These are phyloP conservation scores for Penicillium corylophilum DNA, from an alignment of 2,329 filamentous ascomycete species.

Conservation along the genomic window DNA sequence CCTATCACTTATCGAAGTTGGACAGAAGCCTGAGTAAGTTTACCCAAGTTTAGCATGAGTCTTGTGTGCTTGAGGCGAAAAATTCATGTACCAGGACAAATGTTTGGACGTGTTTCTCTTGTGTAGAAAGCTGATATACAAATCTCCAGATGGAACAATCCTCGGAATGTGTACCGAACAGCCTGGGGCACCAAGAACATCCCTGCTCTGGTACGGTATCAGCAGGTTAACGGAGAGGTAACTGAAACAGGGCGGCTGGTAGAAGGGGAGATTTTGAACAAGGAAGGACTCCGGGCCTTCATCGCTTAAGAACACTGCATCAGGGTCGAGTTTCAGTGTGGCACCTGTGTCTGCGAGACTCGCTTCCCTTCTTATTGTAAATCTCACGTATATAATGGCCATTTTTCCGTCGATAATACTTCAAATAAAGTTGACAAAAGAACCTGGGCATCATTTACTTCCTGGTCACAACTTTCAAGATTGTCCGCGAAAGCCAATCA, in stretches of 20 bases:
- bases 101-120: background rate
- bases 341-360: too few species aligned
- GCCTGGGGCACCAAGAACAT: constrained; percentile 37
- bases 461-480: too few species aligned
- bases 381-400: too few species aligned
- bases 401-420: too few species aligned
- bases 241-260: constrained; percentile 33
- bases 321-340: too few species aligned
- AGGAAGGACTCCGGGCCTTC: constrained; percentile 22
- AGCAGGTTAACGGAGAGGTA: constrained; percentile 30
- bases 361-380: too few species aligned
- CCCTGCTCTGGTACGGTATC: constrained; percentile 38
- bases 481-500: too few species aligned
- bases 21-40: constrained; percentile 36
- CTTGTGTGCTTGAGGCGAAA: background rate
- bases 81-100: background rate
- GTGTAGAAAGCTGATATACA: background rate
- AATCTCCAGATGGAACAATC: constrained; percentile 35
- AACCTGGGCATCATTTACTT: too few species aligned
- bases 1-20: constrained; percentile 36
- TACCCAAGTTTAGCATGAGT: constrained; percentile 22
- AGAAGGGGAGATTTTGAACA: constrained; percentile 34
- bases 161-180: constrained; percentile 34
- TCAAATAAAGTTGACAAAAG: too few species aligned
- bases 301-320: constrained; percentile 14